Base-by-base conservation (phyloP, 176 grass and related monocot genomes). In the Aegilops tauschii region DNA sequence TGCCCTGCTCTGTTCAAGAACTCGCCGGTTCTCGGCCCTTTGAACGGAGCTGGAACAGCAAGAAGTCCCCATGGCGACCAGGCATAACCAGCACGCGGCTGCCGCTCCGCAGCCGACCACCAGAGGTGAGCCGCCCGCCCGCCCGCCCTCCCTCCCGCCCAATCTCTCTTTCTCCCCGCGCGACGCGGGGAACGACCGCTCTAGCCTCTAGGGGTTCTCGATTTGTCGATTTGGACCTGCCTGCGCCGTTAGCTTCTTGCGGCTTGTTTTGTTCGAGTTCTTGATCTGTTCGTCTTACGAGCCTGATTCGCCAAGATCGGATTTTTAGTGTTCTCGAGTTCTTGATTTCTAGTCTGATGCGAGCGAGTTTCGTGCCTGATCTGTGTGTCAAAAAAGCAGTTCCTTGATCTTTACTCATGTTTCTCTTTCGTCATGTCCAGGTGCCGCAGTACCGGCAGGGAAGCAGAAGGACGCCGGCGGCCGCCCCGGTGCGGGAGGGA, bases 51-150 rank as follows among this genome's bases (percentile, higher is more conserved):
- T 1, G 59, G 59, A 30, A 18, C 50, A 54, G 50, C 50, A 54
- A 21, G 54, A 52, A 21, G 7, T 21, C 25, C 73, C 73, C 42
- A 99, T 99, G 97, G 97, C 90, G 32, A 90, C 94, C 0, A 93
- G 76, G 87, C 80, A 90, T 28, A 72, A 90, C 71, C 87, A 92
- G 69, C 91, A 79, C 30, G 86, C 62, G 44, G 87, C 61, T 73
- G 86, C 87, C 9, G 78, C 85, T 84, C 86, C 67, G 63, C 93
- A 90, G 52, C 94, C 91, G 65, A 82, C 69, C 67, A 91, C 88
- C 52, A 27, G 30, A 90, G 88, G 92, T 93, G 69, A 83, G 78
- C 11, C 1, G 2, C 16, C 52, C 52, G 49, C 10, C 40, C 12
- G 14, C 13, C 49, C 4, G 2, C 16, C 52, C 52, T 13, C 10